Base-by-base conservation (phyloP, 352 stramenopile species). In the Phytophthora syringae region DNA sequence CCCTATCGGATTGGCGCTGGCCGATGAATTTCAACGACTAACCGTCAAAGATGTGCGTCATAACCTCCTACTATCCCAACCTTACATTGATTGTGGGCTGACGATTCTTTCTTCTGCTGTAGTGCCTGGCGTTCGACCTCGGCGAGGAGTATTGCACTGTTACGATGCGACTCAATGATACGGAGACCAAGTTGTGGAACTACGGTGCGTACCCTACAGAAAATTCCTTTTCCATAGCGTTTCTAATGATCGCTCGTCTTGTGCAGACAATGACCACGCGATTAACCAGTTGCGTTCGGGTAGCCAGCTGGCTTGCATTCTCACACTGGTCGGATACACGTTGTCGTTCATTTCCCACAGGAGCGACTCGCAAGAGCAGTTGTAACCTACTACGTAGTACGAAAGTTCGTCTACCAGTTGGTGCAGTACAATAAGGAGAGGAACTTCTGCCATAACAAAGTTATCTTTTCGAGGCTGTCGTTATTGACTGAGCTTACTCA, bases 141-240 rank as follows among this genome's bases (percentile, higher is more conserved):
- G 84, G 81, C 0, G 45, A 69, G 7, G 53, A 79, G n/a, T 92
- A 92, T 56, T 92, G 84, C 76, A 86, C 62, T 5, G 60, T 74
- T 30, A 86, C 68, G 0, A 82, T 90, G 70, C 54, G 58, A 15
- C 58, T 74, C 32, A 77, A 91, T 37, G 69, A 50, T 20, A 79
- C 56, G 2, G 49, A 79, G 21, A 93, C 84, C 16, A 82, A 86
- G 61, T 67, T 93, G 15, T 90, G 77, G 72, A 88, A 93, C 64
- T 90, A 90, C 30, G 72, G 82, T 89, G 49, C 24, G 70, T 58
- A 18, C 5, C 7, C 28, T 34, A 11, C n/a, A n/a, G n/a, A n/a
- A n/a, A n/a, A n/a, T n/a, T n/a, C n/a, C n/a, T n/a, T n/a, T n/a
- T n/a, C n/a, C n/a, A n/a, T n/a, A n/a, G n/a, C n/a, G n/a, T n/a